phyloP scores from a whole-genome alignment of 2,329 filamentous ascomycete genomes.

The Epichloe baconii region DNA sequence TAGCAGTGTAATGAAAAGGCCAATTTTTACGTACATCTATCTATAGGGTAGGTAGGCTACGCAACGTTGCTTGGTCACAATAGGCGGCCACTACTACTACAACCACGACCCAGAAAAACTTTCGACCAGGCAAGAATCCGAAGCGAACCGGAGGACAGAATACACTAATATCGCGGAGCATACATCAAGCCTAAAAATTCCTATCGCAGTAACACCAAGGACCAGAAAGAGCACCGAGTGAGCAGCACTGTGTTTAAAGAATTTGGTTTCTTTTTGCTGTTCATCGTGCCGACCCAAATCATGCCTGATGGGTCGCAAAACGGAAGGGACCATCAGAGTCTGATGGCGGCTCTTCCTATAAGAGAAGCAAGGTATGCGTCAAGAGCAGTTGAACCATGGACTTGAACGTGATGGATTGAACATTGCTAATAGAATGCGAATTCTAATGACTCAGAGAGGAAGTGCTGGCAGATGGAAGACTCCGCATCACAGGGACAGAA shows the following conservation, averaged over 20 bases:
- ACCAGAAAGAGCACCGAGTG: no score
- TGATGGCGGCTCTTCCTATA: conserved; percentile 15
- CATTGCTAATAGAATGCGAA: neutral
- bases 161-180: neutral
- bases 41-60: neutral
- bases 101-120: neutral
- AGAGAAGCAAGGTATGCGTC: conserved; percentile 28
- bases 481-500: conserved; percentile 41
- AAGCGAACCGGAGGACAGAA: neutral
- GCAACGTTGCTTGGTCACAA: neutral
- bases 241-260: neutral
- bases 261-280: no score
- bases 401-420: neutral
- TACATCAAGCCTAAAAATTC: no score
- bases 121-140: neutral
- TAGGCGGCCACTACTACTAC: no score
- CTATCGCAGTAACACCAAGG: no score
- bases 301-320: conserved; percentile 21
- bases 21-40: neutral
- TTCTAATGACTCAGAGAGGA: conserved; percentile 26
- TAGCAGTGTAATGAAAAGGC: no score
- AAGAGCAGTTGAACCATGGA: neutral
- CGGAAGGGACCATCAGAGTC: conserved; percentile 21
- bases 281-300: neutral
- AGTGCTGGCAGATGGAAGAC: conserved; percentile 48